A percentile compares a stretch with the other conserved stretches of the same genome.
phyloP scores from a whole-genome alignment of 352 stramenopile genomes.

The Peronospora belbahrii region DNA sequence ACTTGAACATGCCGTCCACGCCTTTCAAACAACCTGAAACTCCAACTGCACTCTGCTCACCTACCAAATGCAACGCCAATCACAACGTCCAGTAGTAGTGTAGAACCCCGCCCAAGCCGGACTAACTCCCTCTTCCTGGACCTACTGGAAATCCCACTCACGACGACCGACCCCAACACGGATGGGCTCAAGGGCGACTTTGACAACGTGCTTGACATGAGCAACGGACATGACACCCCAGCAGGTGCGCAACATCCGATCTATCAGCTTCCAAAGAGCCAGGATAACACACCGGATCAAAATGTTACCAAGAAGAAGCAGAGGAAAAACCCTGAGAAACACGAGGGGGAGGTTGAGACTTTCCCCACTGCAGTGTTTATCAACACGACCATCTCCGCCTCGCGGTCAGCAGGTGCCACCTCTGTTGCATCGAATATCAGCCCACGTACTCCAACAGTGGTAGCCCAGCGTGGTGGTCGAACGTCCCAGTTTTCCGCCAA shows the following conservation, averaged over 20 bases:
- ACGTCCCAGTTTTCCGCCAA: slow-evolving; percentile 37
- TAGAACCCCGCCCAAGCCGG: too few species aligned
- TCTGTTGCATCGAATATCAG: not conserved
- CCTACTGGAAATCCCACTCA: slow-evolving; percentile 25
- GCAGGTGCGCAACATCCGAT: slow-evolving; percentile 22
- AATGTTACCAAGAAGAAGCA: slow-evolving; percentile 21
- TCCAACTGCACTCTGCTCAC: not conserved
- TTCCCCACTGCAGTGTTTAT: slow-evolving; percentile 30
- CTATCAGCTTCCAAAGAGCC: slow-evolving; percentile 22
- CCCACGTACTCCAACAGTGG: slow-evolving; percentile 3
- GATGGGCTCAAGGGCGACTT: slow-evolving; percentile 35
- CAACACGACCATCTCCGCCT: slow-evolving; percentile 26
- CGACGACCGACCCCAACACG: slow-evolving; percentile 16
- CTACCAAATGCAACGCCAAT: too few species aligned
- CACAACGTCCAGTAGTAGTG: too few species aligned
- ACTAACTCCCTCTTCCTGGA: slow-evolving; percentile 32
- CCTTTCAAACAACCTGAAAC: slow-evolving; percentile 19
- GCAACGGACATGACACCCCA: slow-evolving; percentile 19
- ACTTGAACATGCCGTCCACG: slow-evolving; percentile 29
- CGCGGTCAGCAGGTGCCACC: slow-evolving; percentile 7
- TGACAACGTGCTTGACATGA: slow-evolving; percentile 27
- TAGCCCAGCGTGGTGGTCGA: slow-evolving; percentile 19
- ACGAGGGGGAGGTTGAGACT: slow-evolving; percentile 18
- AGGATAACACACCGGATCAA: slow-evolving; percentile 13
- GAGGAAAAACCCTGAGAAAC: slow-evolving; percentile 22